Evolutionary conservation across 768 basidiomycete genomes (phyloP).

Genomic region (Glaciozyma martinii): DNA sequence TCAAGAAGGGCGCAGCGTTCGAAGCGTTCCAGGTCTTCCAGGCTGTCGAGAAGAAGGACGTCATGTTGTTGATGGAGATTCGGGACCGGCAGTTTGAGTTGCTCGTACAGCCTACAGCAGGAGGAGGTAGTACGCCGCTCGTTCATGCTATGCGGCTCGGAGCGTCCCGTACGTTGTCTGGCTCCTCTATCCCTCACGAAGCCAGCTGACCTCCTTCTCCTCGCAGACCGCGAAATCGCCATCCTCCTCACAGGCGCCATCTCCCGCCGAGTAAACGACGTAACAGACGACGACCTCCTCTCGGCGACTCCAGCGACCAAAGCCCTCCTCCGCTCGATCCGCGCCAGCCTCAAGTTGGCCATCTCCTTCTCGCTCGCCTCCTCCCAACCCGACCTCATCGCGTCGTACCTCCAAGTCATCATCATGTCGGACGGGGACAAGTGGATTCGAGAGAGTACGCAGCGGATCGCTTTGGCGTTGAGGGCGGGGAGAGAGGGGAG

Average conservation of each 20-base stretch:
- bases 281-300: conserved; percentile 68
- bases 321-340: conserved; percentile 49
- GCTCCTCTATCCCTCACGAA: background rate
- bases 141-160: conserved; percentile 66
- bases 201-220: background rate
- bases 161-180: conserved; percentile 39
- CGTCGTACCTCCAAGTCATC: conserved; percentile 86
- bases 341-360: conserved; percentile 78
- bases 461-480: conserved; percentile 60
- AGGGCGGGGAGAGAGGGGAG: conserved; percentile 54
- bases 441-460: conserved; percentile 68
- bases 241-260: conserved; percentile 63
- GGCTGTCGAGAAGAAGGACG: conserved; percentile 71
- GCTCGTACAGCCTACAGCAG: conserved; percentile 57
- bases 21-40: conserved; percentile 63
- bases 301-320: conserved; percentile 55
- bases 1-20: conserved; percentile 32
- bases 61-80: conserved; percentile 62
- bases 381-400: conserved; percentile 66
- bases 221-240: conserved; percentile 69
- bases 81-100: conserved; percentile 44
- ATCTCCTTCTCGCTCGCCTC: conserved; percentile 67
- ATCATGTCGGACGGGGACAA: conserved; percentile 70
- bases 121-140: conserved; percentile 76
- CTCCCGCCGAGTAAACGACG: conserved; percentile 49